A percentile compares a stretch with the other conserved stretches of the same genome.
phyloP scores from a whole-genome alignment of 208 protist species.

The Strigomonas culicis region DNA sequence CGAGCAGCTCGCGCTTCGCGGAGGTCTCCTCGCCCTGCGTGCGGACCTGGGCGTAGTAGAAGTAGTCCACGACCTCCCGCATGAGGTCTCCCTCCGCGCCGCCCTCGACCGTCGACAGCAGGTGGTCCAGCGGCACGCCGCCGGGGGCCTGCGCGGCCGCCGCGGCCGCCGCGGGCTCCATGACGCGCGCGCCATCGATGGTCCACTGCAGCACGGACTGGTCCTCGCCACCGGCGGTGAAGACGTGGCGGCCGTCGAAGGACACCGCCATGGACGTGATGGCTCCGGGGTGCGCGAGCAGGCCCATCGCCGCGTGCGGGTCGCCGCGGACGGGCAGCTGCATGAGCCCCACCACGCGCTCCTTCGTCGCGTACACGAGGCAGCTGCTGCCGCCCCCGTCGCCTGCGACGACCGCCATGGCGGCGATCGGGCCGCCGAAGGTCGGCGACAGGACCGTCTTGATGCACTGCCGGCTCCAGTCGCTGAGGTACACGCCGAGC shows the following conservation, averaged over 20 bases:
- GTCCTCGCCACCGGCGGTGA: constrained; percentile 91
- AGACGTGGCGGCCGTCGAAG: constrained; percentile 79
- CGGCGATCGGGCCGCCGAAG: constrained; percentile 88
- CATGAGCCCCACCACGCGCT: constrained; percentile 92
- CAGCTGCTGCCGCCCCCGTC: constrained; percentile 21
- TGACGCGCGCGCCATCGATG: constrained; percentile 55
- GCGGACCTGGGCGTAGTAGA: constrained; percentile 96
- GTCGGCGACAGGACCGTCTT: constrained; percentile 89
- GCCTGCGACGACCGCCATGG: constrained; percentile 44
- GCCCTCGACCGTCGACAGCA: constrained; percentile 89
- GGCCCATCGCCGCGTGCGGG: constrained; percentile 84
- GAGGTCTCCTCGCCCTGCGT: constrained; percentile 94
- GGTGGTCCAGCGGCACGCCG: constrained; percentile 82
- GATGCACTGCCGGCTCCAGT: constrained; percentile 85
- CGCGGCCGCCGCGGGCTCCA: constrained; percentile 18
- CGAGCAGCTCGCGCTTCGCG: constrained; percentile 86
- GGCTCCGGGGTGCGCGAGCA: constrained; percentile 91
- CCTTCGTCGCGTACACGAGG: constrained; percentile 84
- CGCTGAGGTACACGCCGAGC: constrained; percentile 73
- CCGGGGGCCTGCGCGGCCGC: background rate
- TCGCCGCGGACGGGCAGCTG: constrained; percentile 91
- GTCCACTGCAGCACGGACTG: constrained; percentile 90
- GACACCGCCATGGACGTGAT: constrained; percentile 73
- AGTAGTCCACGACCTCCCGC: constrained; percentile 95
- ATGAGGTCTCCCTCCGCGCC: constrained; percentile 86